Evolutionary conservation across 441 rosid species (phyloP), one percentile per base, ranked within the genome.

Genomic region (Euphorbia celastroides): DNA sequence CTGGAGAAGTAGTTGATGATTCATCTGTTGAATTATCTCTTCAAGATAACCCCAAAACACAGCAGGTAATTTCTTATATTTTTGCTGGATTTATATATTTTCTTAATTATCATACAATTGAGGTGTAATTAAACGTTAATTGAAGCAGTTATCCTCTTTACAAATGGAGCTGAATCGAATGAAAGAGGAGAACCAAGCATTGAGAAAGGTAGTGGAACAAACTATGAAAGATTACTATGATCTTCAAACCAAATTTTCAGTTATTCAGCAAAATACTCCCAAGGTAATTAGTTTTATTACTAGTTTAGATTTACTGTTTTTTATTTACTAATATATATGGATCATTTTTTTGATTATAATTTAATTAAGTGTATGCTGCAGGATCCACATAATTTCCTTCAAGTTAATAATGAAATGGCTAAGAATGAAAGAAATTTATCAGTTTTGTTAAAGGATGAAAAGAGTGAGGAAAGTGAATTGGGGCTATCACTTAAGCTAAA

Each of bases 181-280:
- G 77, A 90, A 82, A 72, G 91, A 88, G 80, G 96, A 93, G 75
- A 93, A 93, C 72, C 56, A 77, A 62, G 73, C 72, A 71, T 68
- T 93, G 70, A 90, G 86, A 72, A 81, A 75, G 63, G 84, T 78
- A 44, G 86, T 90, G 59, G 96, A 93, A 72, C 76, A 86, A 72
- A 83, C 89, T 14, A 81, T 82, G 82, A 83, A 90, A 77, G 86
- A 90, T 65, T 90, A 76, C 75, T 72, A 72, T 55, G 83, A 86
- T 72, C 94, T 93, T 17, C 93, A 81, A 71, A 80, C 78, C 80
- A 87, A 81, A 81, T 70, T 86, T 27, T 76, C 82, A 12, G 65
- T 72, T 52, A 48, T 82, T 20, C 85, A 85, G 16, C 81, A 84
- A 64, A 77, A 81, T 38, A 70, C 72, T 69, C 72, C 71, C 56